Base-by-base conservation (phyloP, 2,329 filamentous ascomycete species). In the Nigrospora sphaerica region DNA sequence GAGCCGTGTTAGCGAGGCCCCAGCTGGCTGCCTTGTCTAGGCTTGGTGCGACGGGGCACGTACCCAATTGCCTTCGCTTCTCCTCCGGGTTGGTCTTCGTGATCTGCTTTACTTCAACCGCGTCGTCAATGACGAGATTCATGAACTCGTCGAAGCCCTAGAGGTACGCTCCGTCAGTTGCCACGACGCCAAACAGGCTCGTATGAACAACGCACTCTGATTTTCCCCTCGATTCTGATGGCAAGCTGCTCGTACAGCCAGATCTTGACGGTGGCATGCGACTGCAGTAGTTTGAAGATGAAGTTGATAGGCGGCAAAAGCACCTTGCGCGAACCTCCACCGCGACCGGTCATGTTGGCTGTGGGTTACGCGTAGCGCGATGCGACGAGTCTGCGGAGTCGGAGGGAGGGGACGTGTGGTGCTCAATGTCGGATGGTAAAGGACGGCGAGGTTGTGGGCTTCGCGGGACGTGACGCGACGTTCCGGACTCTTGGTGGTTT, bases 121-220 rank as follows among this genome's bases (percentile, higher is more conserved):
- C 93, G 58, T 98, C 90, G 62, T 98, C 93, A 55, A 95, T 80
- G 35, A 97, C 93, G 42, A 98, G 75, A 72, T 98, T 98, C 91
- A 98, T 96, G 72, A 97, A 98, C 69, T 98, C 93, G 65, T 98
- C 93, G 57, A 98, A 98, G 13, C 93, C 91, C 90, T 95, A 52
- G 2, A 33, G 46, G 4, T 28, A 28, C 7, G 23, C 5, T 10
- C 23, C 10, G 23, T 28, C 23, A 28, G 23, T 28, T 6, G 7
- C 23, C 7, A 9, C 6, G 23, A 10, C 23, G 23, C 23, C 23
- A 10, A 2, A 28, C 23, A 9, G 23, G 23, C 23, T 23, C 31
- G n/a, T 5, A 28, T 33, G 23, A n/a, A 37, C 19, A 19, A 68
- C 83, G 53, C 67, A 95, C 92, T 61, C 93, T 81, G 55, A 98